Percentiles rank a stretch among this genome's conserved stretches.
These are phyloP conservation scores for Corymbia maculata DNA, from an alignment of 345 rosid species.

Conservation along the genomic window DNA sequence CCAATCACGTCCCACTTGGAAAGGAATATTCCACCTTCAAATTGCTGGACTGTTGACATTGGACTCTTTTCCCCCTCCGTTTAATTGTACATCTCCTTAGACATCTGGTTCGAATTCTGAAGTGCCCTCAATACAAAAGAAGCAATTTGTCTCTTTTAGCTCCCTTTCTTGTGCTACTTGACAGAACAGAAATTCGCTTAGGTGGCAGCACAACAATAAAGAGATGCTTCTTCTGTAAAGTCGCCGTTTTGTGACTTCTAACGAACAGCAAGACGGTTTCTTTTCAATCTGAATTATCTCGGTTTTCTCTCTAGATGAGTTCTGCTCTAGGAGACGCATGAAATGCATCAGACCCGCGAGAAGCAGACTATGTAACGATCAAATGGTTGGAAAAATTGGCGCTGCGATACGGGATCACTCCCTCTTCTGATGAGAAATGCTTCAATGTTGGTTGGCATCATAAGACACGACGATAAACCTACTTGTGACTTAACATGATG, in stretches of 20 bases:
- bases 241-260: not conserved
- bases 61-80: not conserved
- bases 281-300: not conserved
- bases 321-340: not conserved
- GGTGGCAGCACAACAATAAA: not conserved
- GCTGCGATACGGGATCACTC: accelerated
- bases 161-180: not conserved
- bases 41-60: not conserved
- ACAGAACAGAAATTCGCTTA: not conserved
- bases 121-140: not conserved
- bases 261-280: not conserved
- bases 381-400: not conserved
- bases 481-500: not conserved
- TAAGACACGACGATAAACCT: not conserved
- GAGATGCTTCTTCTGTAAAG: not conserved
- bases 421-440: not conserved
- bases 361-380: not conserved
- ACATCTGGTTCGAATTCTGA: not conserved
- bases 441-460: not conserved
- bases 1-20: not conserved
- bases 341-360: not conserved
- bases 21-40: not conserved
- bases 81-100: not conserved
- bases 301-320: not conserved
- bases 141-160: not conserved